A percentile compares a stretch with the other conserved stretches of the same genome.
phyloP scores from a whole-genome alignment of 768 basidiomycete genomes.

The Trametes villosa region DNA sequence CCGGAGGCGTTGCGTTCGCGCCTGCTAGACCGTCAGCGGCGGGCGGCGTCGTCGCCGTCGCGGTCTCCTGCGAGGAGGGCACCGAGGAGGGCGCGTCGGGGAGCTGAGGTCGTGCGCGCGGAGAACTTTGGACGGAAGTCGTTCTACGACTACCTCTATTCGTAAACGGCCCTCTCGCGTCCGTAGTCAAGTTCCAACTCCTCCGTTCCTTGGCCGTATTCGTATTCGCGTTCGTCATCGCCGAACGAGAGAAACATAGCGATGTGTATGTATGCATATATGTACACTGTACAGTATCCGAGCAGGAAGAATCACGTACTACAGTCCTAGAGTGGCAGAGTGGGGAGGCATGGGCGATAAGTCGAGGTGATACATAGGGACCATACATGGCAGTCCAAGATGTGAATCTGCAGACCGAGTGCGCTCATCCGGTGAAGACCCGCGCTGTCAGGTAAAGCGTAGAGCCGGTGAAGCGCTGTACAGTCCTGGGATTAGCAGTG shows the following conservation, averaged over 20 bases:
- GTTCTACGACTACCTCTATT: slow-evolving; percentile 34
- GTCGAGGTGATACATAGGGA: slow-evolving; percentile 1
- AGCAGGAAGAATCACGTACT: slow-evolving; percentile 10
- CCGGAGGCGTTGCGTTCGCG: slow-evolving; percentile 36
- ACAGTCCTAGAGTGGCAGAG: slow-evolving; percentile 5
- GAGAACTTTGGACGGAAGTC: slow-evolving; percentile 15
- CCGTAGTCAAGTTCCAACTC: not conserved
- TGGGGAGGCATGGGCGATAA: slow-evolving; percentile 1
- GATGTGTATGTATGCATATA: slow-evolving; percentile 4
- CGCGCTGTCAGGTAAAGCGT: slow-evolving; percentile 56
- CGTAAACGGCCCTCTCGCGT: slow-evolving; percentile 9
- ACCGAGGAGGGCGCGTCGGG: slow-evolving; percentile 25
- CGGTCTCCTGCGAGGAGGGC: slow-evolving; percentile 53
- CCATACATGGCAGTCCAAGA: slow-evolving; percentile 14
- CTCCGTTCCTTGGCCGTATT: too few species aligned
- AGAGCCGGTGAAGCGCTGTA: slow-evolving; percentile 61
- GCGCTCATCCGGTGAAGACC: slow-evolving; percentile 53
- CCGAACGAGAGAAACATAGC: slow-evolving; percentile 3
- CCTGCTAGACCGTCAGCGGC: slow-evolving; percentile 35
- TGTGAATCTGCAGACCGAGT: too few species aligned
- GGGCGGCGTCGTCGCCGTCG: slow-evolving; percentile 57
- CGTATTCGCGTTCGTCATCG: slow-evolving; percentile 1
- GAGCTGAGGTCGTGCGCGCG: slow-evolving; percentile 19
- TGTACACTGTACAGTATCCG: slow-evolving; percentile 7
- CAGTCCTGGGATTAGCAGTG: slow-evolving; percentile 22